Evolutionary conservation across 148 eudicot species (phyloP).

Genomic region (Cornus controversa): DNA sequence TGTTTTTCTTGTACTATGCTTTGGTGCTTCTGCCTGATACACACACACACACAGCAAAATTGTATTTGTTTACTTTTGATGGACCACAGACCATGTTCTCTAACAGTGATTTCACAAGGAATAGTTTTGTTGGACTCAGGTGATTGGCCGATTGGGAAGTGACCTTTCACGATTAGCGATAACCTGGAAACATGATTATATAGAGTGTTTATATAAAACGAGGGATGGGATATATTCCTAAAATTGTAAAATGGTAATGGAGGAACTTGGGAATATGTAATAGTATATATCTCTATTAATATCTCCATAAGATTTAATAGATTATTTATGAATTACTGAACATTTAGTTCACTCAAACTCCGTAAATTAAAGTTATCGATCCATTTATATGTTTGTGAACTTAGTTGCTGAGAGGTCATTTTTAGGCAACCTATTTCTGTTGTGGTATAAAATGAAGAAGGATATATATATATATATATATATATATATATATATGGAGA

Average conservation of each 20-base stretch:
- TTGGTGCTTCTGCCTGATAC: background rate
- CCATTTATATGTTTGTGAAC: no score
- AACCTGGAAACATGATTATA: background rate
- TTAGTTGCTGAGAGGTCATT: no score
- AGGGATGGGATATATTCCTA: background rate
- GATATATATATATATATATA: no score
- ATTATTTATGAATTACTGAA: no score
- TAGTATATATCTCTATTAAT: background rate
- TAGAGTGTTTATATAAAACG: background rate
- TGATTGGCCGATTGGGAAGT: background rate
- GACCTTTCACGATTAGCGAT: background rate
- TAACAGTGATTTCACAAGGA: conserved; percentile 3
- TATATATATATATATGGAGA: no score
- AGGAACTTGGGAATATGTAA: background rate
- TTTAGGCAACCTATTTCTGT: no score
- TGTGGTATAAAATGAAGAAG: no score
- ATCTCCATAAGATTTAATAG: background rate
- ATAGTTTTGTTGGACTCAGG: background rate
- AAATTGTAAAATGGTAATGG: background rate
- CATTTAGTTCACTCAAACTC: no score
- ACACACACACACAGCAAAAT: background rate
- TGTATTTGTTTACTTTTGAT: background rate
- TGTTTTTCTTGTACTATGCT: conserved; percentile 4
- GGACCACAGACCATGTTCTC: conserved; percentile 13
- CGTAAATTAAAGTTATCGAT: no score